Base-by-base conservation (phyloP, 495 filamentous ascomycete genomes). In the Hypoxylon fragiforme region DNA sequence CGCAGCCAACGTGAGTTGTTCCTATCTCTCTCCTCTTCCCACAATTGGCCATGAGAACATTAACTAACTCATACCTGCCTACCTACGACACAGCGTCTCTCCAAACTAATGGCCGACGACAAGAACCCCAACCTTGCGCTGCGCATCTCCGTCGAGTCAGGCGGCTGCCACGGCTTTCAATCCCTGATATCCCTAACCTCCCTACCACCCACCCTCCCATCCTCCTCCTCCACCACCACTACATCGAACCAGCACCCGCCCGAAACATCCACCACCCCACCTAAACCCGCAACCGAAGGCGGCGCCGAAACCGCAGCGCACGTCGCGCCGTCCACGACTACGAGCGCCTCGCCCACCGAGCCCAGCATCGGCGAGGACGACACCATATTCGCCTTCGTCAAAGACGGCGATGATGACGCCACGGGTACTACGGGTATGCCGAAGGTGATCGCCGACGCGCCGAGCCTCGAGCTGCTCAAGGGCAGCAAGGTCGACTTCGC, bases 91-190 rank as follows among this genome's bases (percentile, higher is more conserved):
- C 59, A 78, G 76, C 87, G 92, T 22, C 84, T 98, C 42, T 78
- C 85, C 56, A 68, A 82, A 45, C 86, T 91, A 51, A 81, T 84
- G 73, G 66, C 73, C 13, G 85, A 84, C 57, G 88, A 95, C 70
- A 71, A 77, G 37, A 95, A 95, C 72, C 89, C 92, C 2, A 74
- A 86, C 62, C 82, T 95, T 28, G 87, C 89, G 7, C 82, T 98
- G 13, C 89, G 94, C 35, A 87, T 98, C 62, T 86, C 89, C 32
- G 92, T 98, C 20, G 89, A 94, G 54, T 86, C 83, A 38, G 94
- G 94, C 51, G 94, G 94, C 28, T 98, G 94, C 71, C 95, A 98
- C 73, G 94, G 94, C 14, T 97, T 98, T 73, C 94, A 98, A 70
- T 98, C 97, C 64, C 77, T 95, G 20, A 95, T 98, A 88, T 87